Evolutionary conservation across 306 rosid species (phyloP).

Genomic region (Acacia melanoxylon): DNA sequence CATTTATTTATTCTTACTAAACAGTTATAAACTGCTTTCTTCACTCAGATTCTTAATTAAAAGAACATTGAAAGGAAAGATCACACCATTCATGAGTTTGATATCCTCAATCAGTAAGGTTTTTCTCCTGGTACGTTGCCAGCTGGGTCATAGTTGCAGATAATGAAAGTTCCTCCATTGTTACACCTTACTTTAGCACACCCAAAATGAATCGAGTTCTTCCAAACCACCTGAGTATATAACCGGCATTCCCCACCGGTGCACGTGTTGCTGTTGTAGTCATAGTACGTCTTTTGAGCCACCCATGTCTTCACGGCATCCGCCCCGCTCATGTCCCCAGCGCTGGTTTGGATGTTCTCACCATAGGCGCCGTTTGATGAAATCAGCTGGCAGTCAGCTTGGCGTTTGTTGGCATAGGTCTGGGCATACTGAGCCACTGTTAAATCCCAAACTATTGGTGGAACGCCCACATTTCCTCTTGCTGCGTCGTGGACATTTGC

Average conservation of each 20-base stretch:
- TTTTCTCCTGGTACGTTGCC: conserved; percentile 27
- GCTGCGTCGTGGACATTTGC: conserved; percentile 35
- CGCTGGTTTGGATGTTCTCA: conserved; percentile 35
- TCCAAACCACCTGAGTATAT: conserved; percentile 59
- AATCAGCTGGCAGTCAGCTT: conserved; percentile 24
- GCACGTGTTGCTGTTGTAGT: conserved; percentile 43
- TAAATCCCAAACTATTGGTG: conserved; percentile 22
- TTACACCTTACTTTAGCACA: conserved; percentile 52
- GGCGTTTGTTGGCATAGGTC: conserved; percentile 24
- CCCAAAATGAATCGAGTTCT: conserved; percentile 35
- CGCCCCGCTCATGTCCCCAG: not conserved
- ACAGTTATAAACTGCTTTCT: not conserved
- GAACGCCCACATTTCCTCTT: conserved; percentile 22
- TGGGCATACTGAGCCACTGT: conserved; percentile 28
- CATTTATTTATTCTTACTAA: no score
- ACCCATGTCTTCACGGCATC: conserved; percentile 52
- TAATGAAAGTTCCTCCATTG: conserved; percentile 48
- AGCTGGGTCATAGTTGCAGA: conserved; percentile 59
- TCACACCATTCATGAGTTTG: no score
- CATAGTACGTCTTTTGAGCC: conserved; percentile 31
- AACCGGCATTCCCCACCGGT: conserved; percentile 37
- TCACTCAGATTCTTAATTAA: no score
- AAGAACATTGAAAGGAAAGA: no score
- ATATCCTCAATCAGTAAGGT: no score
- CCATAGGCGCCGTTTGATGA: conserved; percentile 40